Percentiles rank a stretch among this genome's conserved stretches.
These are phyloP conservation scores for Fusarium sp. DNA, from an alignment of 2,329 filamentous ascomycete species.

Conservation along the genomic window DNA sequence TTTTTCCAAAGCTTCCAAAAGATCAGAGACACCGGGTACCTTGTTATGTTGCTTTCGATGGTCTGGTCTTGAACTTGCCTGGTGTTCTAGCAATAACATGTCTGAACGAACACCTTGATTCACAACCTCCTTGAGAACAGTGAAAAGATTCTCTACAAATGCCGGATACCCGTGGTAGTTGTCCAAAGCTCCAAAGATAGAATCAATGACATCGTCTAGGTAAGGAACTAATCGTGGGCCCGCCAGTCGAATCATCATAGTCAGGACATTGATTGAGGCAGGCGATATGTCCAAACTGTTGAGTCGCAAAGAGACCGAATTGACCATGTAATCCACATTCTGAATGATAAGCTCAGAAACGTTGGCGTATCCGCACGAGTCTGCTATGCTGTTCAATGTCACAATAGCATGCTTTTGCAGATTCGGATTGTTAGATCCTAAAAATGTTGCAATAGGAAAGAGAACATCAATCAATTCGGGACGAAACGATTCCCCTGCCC, in stretches of 20 bases:
- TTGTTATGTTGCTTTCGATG: constrained; percentile 59
- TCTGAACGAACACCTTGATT: constrained; percentile 80
- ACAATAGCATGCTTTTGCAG: constrained; percentile 87
- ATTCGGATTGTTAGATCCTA: constrained; percentile 78
- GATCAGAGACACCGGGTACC: constrained; percentile 58
- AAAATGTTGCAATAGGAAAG: constrained; percentile 90
- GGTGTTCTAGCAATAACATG: constrained; percentile 62
- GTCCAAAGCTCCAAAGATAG: constrained; percentile 93
- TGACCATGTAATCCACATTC: constrained; percentile 97
- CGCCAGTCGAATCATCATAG: constrained; percentile 94
- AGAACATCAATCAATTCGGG: constrained; percentile 91
- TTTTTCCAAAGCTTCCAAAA: constrained; percentile 74
- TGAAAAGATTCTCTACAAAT: constrained; percentile 88
- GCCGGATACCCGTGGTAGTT: constrained; percentile 93
- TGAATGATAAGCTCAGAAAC: constrained; percentile 86
- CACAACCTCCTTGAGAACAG: constrained; percentile 85
- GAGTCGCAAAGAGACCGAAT: constrained; percentile 88
- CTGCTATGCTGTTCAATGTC: constrained; percentile 84
- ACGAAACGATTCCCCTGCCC: constrained; percentile 77
- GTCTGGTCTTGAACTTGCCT: constrained; percentile 53
- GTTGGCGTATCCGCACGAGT: constrained; percentile 79
- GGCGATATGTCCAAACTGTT: constrained; percentile 95
- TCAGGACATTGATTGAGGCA: constrained; percentile 88
- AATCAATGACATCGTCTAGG: constrained; percentile 90
- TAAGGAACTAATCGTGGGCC: constrained; percentile 87